phyloP scores from a whole-genome alignment of 805 yeast species.

The Barnettozyma pratensis region DNA sequence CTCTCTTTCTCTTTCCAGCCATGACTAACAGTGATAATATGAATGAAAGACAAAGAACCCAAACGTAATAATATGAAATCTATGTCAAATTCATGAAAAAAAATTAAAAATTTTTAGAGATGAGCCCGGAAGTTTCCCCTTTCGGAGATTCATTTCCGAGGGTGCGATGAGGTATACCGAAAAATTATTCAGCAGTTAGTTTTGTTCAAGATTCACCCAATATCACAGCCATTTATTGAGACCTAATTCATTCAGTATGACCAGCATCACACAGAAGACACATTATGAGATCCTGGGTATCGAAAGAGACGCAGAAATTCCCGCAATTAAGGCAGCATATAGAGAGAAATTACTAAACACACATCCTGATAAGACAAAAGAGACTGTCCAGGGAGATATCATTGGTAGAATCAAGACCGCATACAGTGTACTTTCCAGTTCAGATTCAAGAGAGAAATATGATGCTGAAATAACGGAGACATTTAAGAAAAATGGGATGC shows the following conservation, averaged over 20 bases:
- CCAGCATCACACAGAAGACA: constrained; percentile 19
- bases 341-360: constrained; percentile 47
- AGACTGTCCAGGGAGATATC: constrained; percentile 15
- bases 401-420: constrained; percentile 57
- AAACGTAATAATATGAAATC: no score
- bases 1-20: constrained; percentile 28
- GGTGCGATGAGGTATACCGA: not conserved
- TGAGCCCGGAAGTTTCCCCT: not conserved
- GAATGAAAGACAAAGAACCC: not conserved
- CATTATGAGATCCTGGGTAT: constrained; percentile 61
- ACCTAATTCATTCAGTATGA: constrained; percentile 5
- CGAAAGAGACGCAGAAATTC: constrained; percentile 29
- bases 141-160: not conserved
- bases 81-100: not conserved
- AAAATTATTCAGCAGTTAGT: not conserved
- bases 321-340: constrained; percentile 60
- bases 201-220: not conserved
- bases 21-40: not conserved
- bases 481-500: constrained; percentile 29
- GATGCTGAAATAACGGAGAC: constrained; percentile 39
- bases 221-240: not conserved
- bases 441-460: constrained; percentile 39
- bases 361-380: constrained; percentile 74
- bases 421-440: constrained; percentile 47
- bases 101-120: constrained; percentile 1